Percentiles rank a stretch among this genome's conserved stretches.
phyloP scores from a whole-genome alignment of 805 yeast genomes.

The Cyberlindnera xishuangbannaensis region DNA sequence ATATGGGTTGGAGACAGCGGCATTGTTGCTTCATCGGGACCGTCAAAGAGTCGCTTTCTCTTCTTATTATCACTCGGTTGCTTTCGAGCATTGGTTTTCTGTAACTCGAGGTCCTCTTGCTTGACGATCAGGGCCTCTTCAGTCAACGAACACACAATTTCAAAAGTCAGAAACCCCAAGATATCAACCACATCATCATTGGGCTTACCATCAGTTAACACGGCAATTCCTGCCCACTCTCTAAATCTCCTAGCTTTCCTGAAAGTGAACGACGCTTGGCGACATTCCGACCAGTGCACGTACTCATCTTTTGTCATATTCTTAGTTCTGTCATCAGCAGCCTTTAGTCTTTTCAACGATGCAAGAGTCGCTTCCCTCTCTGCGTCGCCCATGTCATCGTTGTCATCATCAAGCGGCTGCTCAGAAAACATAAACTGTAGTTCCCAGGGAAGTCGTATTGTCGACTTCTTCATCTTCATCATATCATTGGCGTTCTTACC shows the following conservation, averaged over 20 bases:
- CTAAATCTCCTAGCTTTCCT: slow-evolving; percentile 89
- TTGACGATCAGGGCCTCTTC: slow-evolving; percentile 86
- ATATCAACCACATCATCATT: slow-evolving; percentile 96
- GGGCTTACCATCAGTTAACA: slow-evolving; percentile 82
- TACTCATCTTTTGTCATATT: slow-evolving; percentile 96
- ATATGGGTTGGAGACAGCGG: slow-evolving; percentile 79
- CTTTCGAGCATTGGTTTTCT: slow-evolving; percentile 21
- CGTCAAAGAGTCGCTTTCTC: slow-evolving; percentile 67
- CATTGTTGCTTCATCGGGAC: slow-evolving; percentile 76
- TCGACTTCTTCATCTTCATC: slow-evolving; percentile 64
- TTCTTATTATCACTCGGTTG: slow-evolving; percentile 39
- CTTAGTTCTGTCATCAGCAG: slow-evolving; percentile 89
- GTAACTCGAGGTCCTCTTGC: slow-evolving; percentile 52
- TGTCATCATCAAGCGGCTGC: slow-evolving; percentile 71
- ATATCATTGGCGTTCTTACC: slow-evolving; percentile 35
- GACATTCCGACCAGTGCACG: slow-evolving; percentile 98
- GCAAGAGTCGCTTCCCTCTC: slow-evolving; percentile 87
- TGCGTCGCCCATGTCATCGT: slow-evolving; percentile 73
- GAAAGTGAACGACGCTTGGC: slow-evolving; percentile 95
- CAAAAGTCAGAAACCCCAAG: slow-evolving; percentile 91
- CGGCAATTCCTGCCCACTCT: slow-evolving; percentile 92
- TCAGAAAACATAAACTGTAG: slow-evolving; percentile 89
- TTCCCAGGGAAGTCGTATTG: slow-evolving; percentile 92
- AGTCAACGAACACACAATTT: slow-evolving; percentile 90
- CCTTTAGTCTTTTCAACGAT: slow-evolving; percentile 80